Evolutionary conservation across 2,329 filamentous ascomycete genomes (phyloP).

Genomic region (Cytospora chrysosperma): DNA sequence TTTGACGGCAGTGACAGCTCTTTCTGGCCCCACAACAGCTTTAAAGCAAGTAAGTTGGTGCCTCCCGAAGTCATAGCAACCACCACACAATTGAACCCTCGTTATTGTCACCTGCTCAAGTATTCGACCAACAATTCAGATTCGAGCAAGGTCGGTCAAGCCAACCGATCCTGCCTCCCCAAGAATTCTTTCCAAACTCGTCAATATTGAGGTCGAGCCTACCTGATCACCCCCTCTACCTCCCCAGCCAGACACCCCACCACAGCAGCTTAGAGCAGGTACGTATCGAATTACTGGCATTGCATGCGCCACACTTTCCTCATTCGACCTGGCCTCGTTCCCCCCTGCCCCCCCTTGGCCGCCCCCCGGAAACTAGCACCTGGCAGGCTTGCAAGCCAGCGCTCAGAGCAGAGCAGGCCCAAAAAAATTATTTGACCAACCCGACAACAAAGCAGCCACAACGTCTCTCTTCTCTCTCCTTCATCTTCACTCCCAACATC

Average conservation of each 20-base stretch:
- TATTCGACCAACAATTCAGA: not conserved
- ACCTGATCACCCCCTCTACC: not conserved
- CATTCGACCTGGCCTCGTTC: slow-evolving; percentile 4
- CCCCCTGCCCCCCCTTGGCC: slow-evolving; percentile 16
- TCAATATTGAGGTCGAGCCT: not conserved
- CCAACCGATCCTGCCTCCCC: not conserved
- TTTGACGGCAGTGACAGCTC: not conserved
- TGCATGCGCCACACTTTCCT: slow-evolving; percentile 23
- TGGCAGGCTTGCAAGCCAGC: not conserved
- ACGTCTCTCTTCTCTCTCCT: slow-evolving; percentile 31
- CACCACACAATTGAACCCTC: not conserved
- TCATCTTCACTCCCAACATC: slow-evolving; percentile 34
- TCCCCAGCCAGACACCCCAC: not conserved
- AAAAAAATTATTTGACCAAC: slow-evolving; percentile 37
- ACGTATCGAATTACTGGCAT: slow-evolving; percentile 8
- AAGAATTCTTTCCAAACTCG: not conserved
- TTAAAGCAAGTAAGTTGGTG: not conserved
- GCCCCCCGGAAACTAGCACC: slow-evolving; percentile 18
- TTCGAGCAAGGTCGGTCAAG: not conserved
- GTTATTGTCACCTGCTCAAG: not conserved
- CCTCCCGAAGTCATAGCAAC: not conserved
- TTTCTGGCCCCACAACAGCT: not conserved
- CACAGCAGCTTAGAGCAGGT: slow-evolving; percentile 8
- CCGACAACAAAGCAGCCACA: slow-evolving; percentile 31
- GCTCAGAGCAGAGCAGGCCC: slow-evolving; percentile 11